Base-by-base conservation (phyloP, 2,329 filamentous ascomycete genomes). In the Sarocladium brachiariae region DNA sequence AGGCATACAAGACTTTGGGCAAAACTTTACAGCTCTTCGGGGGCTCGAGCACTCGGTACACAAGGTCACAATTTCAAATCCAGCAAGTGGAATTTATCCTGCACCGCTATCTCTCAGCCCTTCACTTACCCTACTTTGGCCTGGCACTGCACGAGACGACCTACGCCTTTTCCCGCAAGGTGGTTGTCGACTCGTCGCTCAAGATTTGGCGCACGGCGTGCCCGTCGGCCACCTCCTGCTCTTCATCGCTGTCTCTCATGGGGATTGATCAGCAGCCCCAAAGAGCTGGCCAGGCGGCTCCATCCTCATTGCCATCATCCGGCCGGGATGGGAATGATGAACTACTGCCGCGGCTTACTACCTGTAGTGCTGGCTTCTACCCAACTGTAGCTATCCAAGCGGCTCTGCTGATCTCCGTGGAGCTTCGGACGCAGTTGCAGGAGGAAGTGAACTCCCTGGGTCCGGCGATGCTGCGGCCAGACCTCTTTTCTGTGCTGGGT, bases 81-180 rank as follows among this genome's bases (percentile, higher is more conserved):
- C 68, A 70, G 3, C 56, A 75, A 1, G 58, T 78, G 5, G 73
- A 81, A 24, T 67, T 78, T 37, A 61, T 79, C 19, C 68, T 81
- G 53, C 71, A 75, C 23, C 75, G 78, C 8, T 81, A 78, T 56
- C 61, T 83, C 2, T 66, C 77, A 5, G 66, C 73, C 0, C 67
- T 86, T 0, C 81, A 86, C 57, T 65, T 76, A 2, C 76, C 76
- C 0, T 81, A 72, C 57, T 71, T 75, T 23, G 61, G 60, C 1
- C 58, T 65, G 0, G 64, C 72, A 1, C 60, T 71, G 2, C 60
- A 61, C 0, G 65, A 77, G 4, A 65, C 72, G 1, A 58, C 66
- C 2, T 80, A 73, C 52, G 73, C 75, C 0, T 80, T 71, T 53
- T 78, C 78, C 0, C 63, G 74, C 1, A 75, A 72, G 38, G 68